Base-by-base conservation (phyloP, 2,329 filamentous ascomycete genomes). In the Aureobasidium vineae region DNA sequence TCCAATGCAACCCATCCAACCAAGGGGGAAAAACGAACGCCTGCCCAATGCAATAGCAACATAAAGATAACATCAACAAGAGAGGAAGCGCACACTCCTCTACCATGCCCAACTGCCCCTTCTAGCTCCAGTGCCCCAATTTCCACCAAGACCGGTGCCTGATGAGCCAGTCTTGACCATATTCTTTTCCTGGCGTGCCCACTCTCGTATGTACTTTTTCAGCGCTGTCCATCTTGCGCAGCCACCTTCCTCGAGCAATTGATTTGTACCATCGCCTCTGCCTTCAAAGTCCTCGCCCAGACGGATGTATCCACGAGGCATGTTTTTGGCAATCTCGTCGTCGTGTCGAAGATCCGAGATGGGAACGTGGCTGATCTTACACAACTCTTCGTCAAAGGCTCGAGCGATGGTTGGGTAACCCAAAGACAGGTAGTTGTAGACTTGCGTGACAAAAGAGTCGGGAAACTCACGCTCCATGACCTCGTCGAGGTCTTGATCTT, bases 401-500 rank as follows among this genome's bases (percentile, higher is more conserved):
- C 89, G 86, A 13, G 93, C 94, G 73, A 92, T 87, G 40, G 91
- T 88, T 3, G 94, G 93, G 76, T 97, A 97, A 5, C 94, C 94
- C 5, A 98, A 84, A 0, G 92, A 96, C 19, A 98, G 83, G 77
- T 98, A 98, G 77, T 98, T 97, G 83, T 96, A 98, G 8, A 98
- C 93, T 77, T 98, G 94, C 0, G 93, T 97, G 66, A 97, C 87
- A 75, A 97, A 97, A 3, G 82, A 82, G 75, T 97, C 91, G 68
- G 88, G 83, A 73, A 95, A 96, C 76, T 97, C 92, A 38, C 79
- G 75, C 33, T 83, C 78, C 49, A 87, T 82, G 19, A 73, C 63
- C 3, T 70, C 68, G 56, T 76, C 74, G 38, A 77, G 70, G 13
- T 79, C 74, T 79, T 78, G 75, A 69, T 83, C 80, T 6, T 74